These are phyloP conservation scores for Paralagenidium karlingii DNA, from an alignment of 352 stramenopile species.

Conservation along the genomic window DNA sequence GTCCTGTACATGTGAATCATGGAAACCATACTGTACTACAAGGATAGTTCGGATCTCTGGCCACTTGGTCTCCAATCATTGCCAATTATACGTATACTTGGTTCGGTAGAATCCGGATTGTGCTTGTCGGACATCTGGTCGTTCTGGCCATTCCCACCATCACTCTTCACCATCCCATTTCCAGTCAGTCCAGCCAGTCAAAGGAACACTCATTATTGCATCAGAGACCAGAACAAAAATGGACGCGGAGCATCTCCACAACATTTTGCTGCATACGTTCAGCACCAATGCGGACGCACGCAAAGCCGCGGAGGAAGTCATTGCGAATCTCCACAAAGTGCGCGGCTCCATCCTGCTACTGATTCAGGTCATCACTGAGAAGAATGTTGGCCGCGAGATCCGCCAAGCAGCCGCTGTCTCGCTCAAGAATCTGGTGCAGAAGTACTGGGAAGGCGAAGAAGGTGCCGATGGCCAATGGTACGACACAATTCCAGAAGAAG, in stretches of 20 bases:
- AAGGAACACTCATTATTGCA: too few species aligned
- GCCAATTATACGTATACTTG: too few species aligned
- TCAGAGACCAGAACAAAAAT: constrained; percentile 32
- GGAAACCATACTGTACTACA: too few species aligned
- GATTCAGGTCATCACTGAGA: constrained; percentile 66
- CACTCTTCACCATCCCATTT: too few species aligned
- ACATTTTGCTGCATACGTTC: constrained; percentile 82
- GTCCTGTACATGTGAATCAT: too few species aligned
- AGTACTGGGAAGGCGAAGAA: constrained; percentile 85
- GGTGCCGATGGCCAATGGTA: constrained; percentile 66
- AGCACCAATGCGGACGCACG: constrained; percentile 58
- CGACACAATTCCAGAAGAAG: constrained; percentile 37
- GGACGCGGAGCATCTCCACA: constrained; percentile 82
- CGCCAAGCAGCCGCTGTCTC: constrained; percentile 90
- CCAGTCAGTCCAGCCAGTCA: too few species aligned
- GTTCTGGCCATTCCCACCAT: too few species aligned
- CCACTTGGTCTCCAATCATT: too few species aligned
- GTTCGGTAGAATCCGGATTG: too few species aligned
- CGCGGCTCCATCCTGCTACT: constrained; percentile 66
- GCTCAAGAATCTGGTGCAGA: constrained; percentile 93
- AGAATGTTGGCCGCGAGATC: constrained; percentile 64
- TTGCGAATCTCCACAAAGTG: constrained; percentile 64
- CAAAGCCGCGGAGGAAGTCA: constrained; percentile 60
- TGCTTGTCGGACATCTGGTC: too few species aligned
- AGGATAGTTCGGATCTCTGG: too few species aligned